phyloP scores from a whole-genome alignment of 2,329 filamentous ascomycete genomes.

The Xylaria sp. region DNA sequence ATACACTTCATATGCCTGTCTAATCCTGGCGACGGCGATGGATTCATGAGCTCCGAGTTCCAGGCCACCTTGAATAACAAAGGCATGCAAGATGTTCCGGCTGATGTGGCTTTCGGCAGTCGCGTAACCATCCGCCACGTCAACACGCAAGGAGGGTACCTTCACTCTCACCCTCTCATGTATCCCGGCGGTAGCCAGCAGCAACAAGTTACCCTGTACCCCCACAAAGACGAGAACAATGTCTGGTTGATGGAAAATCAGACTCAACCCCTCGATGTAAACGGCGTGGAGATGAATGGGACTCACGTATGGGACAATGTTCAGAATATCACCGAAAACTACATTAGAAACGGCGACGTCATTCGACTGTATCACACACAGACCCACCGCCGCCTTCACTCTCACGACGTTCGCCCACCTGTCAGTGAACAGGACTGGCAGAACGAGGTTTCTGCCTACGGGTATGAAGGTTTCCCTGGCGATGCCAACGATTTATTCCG shows the following conservation, averaged over 20 bases:
- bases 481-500: slow-evolving; percentile 97
- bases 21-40: slow-evolving; percentile 96
- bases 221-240: slow-evolving; percentile 99
- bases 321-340: slow-evolving; percentile 65
- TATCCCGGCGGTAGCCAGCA: slow-evolving; percentile 98
- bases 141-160: slow-evolving; percentile 97
- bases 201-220: slow-evolving; percentile 97
- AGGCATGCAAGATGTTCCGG: slow-evolving; percentile 93
- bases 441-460: slow-evolving; percentile 95
- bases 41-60: slow-evolving; percentile 99
- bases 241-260: slow-evolving; percentile 94
- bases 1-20: slow-evolving; percentile 94
- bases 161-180: slow-evolving; percentile 97
- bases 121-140: slow-evolving; percentile 88
- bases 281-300: slow-evolving; percentile 82
- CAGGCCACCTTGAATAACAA: slow-evolving; percentile 97
- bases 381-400: slow-evolving; percentile 91
- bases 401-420: slow-evolving; percentile 90
- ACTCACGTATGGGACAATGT: slow-evolving; percentile 85
- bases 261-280: slow-evolving; percentile 83
- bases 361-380: slow-evolving; percentile 85
- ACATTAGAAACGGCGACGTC: slow-evolving; percentile 82
- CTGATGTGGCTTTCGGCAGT: slow-evolving; percentile 90
- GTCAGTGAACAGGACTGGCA: slow-evolving; percentile 93
- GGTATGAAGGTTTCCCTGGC: slow-evolving; percentile 95